These are phyloP conservation scores for Jatropha podagrica DNA, from an alignment of 441 rosid species.

Conservation along the genomic window DNA sequence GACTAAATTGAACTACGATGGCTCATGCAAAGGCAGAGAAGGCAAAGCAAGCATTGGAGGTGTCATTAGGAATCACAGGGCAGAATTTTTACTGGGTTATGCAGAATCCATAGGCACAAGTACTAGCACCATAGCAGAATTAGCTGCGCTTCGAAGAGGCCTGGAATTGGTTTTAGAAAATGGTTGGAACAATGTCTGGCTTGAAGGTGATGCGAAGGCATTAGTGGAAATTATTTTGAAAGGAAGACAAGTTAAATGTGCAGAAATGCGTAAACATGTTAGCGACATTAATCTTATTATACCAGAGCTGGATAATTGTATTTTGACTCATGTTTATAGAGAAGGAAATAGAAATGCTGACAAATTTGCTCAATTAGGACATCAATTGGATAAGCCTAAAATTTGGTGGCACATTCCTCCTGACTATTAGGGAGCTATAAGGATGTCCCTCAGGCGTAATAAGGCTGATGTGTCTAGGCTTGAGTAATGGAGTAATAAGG, in stretches of 20 bases:
- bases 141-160: slow-evolving; percentile 66
- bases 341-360: slow-evolving; percentile 83
- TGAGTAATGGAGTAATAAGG: no score
- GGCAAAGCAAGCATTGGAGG: slow-evolving; percentile 82
- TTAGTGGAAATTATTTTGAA: slow-evolving; percentile 54
- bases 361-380: slow-evolving; percentile 72
- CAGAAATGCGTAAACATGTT: slow-evolving; percentile 42
- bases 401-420: slow-evolving; percentile 62
- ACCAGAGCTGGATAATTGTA: slow-evolving; percentile 51
- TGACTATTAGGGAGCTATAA: no score
- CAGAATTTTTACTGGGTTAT: slow-evolving; percentile 69
- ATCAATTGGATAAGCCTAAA: slow-evolving; percentile 46
- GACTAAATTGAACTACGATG: slow-evolving; percentile 84
- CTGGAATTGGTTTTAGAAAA: slow-evolving; percentile 69
- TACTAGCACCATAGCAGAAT: slow-evolving; percentile 64
- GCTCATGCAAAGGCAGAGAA: slow-evolving; percentile 49
- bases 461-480: no score
- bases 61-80: slow-evolving; percentile 70
- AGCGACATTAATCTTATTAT: slow-evolving; percentile 49
- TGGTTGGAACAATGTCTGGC: slow-evolving; percentile 71
- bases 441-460: no score
- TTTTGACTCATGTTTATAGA: slow-evolving; percentile 54
- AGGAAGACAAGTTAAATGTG: slow-evolving; percentile 48
- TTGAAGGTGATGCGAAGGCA: slow-evolving; percentile 74
- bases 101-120: slow-evolving; percentile 71